phyloP scores from a whole-genome alignment of 208 protist species.

The Crithidia sp. region DNA sequence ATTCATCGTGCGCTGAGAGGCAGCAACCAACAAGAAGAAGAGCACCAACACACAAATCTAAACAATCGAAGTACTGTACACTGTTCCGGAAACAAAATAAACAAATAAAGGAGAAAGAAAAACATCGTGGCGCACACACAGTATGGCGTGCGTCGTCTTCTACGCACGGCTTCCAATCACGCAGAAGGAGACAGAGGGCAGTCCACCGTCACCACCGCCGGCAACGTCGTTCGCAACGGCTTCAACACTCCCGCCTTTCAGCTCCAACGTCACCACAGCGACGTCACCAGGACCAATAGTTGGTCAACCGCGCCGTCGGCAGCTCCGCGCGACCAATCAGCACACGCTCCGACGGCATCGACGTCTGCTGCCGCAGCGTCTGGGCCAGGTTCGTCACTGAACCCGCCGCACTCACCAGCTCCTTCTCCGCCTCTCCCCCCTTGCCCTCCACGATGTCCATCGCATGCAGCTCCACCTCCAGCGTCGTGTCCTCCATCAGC shows the following conservation, averaged over 20 bases:
- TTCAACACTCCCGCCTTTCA: background rate
- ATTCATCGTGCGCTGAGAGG: too few species aligned
- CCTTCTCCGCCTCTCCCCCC: background rate
- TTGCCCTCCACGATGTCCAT: slow-evolving; percentile 25
- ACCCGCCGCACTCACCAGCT: background rate
- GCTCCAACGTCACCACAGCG: slow-evolving; percentile 22
- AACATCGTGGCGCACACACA: background rate
- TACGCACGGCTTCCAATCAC: slow-evolving; percentile 41
- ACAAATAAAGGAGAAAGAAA: too few species aligned
- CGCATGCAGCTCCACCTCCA: slow-evolving; percentile 32
- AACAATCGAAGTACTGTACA: too few species aligned
- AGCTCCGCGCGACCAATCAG: slow-evolving; percentile 24
- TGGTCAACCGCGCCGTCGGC: slow-evolving; percentile 7
- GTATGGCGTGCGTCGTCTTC: background rate
- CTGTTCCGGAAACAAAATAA: too few species aligned
- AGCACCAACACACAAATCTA: too few species aligned
- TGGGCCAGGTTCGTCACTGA: background rate
- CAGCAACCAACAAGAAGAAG: too few species aligned
- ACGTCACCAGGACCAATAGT: slow-evolving; percentile 16
- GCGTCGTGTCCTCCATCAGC: background rate
- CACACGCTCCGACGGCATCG: slow-evolving; percentile 6
- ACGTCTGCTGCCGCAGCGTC: slow-evolving; percentile 7
- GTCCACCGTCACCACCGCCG: slow-evolving; percentile 2
- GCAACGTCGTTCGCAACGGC: background rate
- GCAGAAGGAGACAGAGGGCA: slow-evolving; percentile 48